Percentiles rank a stretch among this genome's conserved stretches.
phyloP scores from a whole-genome alignment of 2,329 filamentous ascomycete genomes.

The Hymenoscyphus repandus region DNA sequence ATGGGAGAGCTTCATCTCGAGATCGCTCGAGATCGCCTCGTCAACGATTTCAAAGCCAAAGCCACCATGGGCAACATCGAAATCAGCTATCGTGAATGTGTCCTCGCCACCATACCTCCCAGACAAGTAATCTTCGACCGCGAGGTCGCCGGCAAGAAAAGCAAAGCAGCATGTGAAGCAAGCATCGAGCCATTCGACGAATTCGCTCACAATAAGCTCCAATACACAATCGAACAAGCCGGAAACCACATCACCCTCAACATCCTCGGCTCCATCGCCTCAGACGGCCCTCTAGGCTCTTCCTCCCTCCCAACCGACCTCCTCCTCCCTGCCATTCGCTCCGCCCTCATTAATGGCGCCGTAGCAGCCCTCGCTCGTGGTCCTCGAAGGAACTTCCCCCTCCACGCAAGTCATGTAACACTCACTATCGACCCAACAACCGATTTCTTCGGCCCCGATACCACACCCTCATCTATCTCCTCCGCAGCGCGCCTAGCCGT shows the following conservation, averaged over 20 bases:
- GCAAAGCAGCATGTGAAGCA: constrained; percentile 71
- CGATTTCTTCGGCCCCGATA: constrained; percentile 63
- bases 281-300: constrained; percentile 33
- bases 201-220: constrained; percentile 32
- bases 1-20: constrained; percentile 97
- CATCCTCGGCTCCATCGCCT: constrained; percentile 31
- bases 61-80: constrained; percentile 83
- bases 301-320: constrained; percentile 48
- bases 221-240: constrained; percentile 50
- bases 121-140: constrained; percentile 68
- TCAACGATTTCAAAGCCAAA: constrained; percentile 84
- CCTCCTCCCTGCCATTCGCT: constrained; percentile 42
- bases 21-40: constrained; percentile 81
- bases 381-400: constrained; percentile 71
- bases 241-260: constrained; percentile 64
- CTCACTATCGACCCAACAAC: constrained; percentile 61
- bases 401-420: constrained; percentile 69
- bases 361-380: constrained; percentile 81
- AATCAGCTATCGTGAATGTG: constrained; percentile 88
- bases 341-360: constrained; percentile 68
- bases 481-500: constrained; percentile 65
- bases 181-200: constrained; percentile 56
- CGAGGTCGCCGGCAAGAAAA: constrained; percentile 71
- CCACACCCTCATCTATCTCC: constrained; percentile 61
- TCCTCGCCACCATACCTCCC: constrained; percentile 51